Evolutionary conservation across 495 filamentous ascomycete species (phyloP).

Genomic region (Annulohypoxylon nitens): DNA sequence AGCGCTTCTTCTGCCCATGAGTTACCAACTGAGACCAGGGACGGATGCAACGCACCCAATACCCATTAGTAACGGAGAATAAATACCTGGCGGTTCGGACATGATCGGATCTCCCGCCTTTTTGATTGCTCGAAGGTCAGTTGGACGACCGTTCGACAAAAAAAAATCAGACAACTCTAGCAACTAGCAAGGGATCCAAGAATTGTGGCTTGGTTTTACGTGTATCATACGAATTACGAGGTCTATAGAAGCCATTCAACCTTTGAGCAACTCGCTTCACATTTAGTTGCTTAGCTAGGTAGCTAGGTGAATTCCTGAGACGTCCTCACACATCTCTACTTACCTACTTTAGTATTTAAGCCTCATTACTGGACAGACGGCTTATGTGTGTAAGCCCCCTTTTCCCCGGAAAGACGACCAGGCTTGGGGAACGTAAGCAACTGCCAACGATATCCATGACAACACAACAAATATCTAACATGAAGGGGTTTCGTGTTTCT

Average conservation of each 20-base stretch:
- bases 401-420: neutral
- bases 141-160: too few relatives aligned
- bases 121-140: constrained; percentile 2
- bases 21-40: constrained; percentile 17
- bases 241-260: neutral
- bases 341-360: neutral
- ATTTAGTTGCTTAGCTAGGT: neutral
- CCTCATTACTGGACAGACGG: neutral
- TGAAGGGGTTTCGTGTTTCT: neutral
- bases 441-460: neutral
- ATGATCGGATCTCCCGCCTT: constrained; percentile 13
- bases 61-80: constrained; percentile 31
- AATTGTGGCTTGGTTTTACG: constrained; percentile 15
- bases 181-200: neutral
- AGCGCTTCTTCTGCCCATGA: constrained; percentile 11
- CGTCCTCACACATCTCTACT: neutral
- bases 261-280: neutral
- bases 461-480: neutral
- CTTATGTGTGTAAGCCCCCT: neutral
- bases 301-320: constrained; percentile 3
- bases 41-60: constrained; percentile 21
- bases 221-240: constrained; percentile 4
- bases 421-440: neutral
- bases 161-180: neutral
- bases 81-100: constrained; percentile 1